Conservation (phyloP, 148 eudicot species). For the Persicaria maculosa region DNA sequence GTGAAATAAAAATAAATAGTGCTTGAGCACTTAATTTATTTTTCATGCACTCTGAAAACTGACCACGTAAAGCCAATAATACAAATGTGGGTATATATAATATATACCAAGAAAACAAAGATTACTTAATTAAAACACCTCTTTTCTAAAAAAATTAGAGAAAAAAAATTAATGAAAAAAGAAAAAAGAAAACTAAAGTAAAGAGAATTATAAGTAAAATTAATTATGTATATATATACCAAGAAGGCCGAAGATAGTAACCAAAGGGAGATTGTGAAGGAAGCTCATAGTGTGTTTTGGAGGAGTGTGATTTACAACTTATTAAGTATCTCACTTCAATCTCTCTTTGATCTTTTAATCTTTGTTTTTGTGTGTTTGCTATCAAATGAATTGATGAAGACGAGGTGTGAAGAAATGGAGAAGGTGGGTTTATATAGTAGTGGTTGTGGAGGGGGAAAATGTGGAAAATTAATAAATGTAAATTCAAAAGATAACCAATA, state of each 20-base stretch:
- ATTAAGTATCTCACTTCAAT: background rate
- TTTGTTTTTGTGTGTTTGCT: background rate
- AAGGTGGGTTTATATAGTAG: slow-evolving; percentile 23
- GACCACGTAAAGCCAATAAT: too few species aligned
- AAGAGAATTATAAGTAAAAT: too few species aligned
- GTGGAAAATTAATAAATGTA: background rate
- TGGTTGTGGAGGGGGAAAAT: background rate
- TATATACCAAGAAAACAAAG: too few species aligned
- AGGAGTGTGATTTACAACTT: too few species aligned
- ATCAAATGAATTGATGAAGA: background rate
- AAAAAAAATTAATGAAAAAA: too few species aligned
- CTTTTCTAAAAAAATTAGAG: too few species aligned
- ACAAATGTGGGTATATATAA: too few species aligned
- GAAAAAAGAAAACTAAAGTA: too few species aligned
- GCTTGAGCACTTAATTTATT: too few species aligned
- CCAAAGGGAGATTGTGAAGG: slow-evolving; percentile 43
- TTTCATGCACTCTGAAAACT: too few species aligned
- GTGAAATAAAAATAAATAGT: too few species aligned
- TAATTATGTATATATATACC: slow-evolving; percentile 20
- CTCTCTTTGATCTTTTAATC: background rate
- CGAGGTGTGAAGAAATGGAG: background rate
- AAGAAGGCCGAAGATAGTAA: slow-evolving; percentile 51
- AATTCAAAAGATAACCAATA: background rate
- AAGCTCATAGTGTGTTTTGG: slow-evolving; percentile 17
- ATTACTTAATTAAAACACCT: too few species aligned